These are phyloP conservation scores for Quercus aquifolioides DNA, from an alignment of 306 rosid species.

Conservation along the genomic window DNA sequence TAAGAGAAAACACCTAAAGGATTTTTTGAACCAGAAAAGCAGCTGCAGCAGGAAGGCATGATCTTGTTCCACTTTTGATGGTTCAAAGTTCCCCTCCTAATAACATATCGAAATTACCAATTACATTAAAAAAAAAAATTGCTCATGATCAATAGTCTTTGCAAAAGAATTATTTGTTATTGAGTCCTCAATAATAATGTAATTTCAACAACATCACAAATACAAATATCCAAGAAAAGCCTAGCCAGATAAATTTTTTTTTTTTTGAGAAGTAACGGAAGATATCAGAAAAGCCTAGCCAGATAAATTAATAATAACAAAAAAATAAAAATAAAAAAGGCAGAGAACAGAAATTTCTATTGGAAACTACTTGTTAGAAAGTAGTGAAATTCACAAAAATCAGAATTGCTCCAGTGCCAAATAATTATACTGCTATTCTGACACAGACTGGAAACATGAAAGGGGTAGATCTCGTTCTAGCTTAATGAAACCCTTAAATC, in stretches of 20 bases:
- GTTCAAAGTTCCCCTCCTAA: conserved; percentile 80
- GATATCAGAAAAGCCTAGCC: not conserved
- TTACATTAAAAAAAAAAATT: conserved; percentile 12
- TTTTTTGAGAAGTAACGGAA: too few relatives aligned
- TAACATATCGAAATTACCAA: conserved; percentile 28
- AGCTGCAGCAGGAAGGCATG: conserved; percentile 89
- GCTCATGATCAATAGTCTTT: not conserved
- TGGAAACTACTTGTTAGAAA: too few relatives aligned
- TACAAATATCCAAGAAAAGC: not conserved
- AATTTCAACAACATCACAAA: not conserved
- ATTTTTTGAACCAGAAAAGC: conserved; percentile 91
- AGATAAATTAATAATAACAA: not conserved
- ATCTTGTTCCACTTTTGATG: conserved; percentile 66
- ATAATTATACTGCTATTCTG: not conserved
- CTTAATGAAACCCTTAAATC: too few relatives aligned
- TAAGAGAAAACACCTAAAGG: conserved; percentile 67
- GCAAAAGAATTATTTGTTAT: too few relatives aligned
- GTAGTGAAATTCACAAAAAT: not conserved
- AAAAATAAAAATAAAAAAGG: too few relatives aligned
- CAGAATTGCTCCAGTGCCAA: not conserved
- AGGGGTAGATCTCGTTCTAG: too few relatives aligned
- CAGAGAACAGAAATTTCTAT: too few relatives aligned
- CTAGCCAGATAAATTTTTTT: not conserved
- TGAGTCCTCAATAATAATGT: not conserved
- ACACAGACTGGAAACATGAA: too few relatives aligned